Conservation (phyloP, 2,329 filamentous ascomycete genomes). For the Penicillium oxalicum region DNA sequence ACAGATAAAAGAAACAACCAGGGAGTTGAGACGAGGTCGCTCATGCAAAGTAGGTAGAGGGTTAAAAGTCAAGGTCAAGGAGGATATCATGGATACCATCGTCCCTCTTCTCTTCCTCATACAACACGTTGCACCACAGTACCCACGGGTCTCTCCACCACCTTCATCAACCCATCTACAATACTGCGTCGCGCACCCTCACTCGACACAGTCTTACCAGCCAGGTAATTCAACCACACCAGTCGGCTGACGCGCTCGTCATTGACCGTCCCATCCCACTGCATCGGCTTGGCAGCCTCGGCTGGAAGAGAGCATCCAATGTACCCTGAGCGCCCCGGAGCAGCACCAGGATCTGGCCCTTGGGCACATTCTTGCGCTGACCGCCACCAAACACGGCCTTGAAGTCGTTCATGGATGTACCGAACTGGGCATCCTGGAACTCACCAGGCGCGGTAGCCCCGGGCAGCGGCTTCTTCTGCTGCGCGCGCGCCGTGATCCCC, state of each 20-base stretch:
- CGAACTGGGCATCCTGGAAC: constrained; percentile 70
- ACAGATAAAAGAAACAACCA: too few species aligned
- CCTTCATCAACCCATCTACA: constrained; percentile 78
- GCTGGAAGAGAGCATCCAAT: constrained; percentile 62
- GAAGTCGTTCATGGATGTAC: constrained; percentile 67
- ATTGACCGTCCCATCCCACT: constrained; percentile 53
- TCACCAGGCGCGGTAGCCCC: constrained; percentile 26
- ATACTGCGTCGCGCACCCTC: constrained; percentile 75
- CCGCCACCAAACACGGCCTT: constrained; percentile 75
- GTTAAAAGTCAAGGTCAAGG: too few species aligned
- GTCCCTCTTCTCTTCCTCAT: constrained; percentile 8
- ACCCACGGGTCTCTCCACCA: constrained; percentile 81
- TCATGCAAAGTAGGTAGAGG: too few species aligned
- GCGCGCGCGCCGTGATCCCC: constrained; percentile 68
- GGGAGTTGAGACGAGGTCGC: too few species aligned
- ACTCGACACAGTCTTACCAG: constrained; percentile 78
- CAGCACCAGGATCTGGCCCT: constrained; percentile 71
- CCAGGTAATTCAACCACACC: constrained; percentile 86
- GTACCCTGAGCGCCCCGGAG: constrained; percentile 60
- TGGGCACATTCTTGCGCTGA: constrained; percentile 61
- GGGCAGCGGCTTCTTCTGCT: constrained; percentile 43
- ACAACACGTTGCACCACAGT: constrained; percentile 74
- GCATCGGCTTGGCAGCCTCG: constrained; percentile 43
- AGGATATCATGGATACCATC: too few species aligned
- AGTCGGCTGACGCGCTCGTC: constrained; percentile 77